Evolutionary conservation across 129 eudicot species (phyloP), one percentile per base, ranked within the genome.

Genomic region (Pseudognaphalium luteoalbum): DNA sequence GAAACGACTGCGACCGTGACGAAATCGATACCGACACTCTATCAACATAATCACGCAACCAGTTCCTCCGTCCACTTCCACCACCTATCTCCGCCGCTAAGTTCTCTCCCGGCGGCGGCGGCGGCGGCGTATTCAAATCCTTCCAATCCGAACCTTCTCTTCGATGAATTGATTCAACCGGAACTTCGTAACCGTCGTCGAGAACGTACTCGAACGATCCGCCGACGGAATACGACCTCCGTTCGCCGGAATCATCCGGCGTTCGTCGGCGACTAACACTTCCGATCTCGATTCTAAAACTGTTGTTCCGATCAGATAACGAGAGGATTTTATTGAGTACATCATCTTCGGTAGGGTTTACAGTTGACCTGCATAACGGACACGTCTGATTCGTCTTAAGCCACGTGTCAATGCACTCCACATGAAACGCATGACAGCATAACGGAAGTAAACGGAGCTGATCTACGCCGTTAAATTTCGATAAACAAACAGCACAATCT

Each of bases 11-110:
- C 9, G 94, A 68, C 3, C 89, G 83, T 1, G 98, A 93, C 0
- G 93, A 87, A 9, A 85, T 17, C 0, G 87, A 88, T 28, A 84
- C 79, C 28, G 92, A 80, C 0, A 94, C 68, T 66, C 97, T 80
- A 51, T 94, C 92, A 9, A 88, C 86, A 74, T 95, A 95, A 4
- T 95, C 99, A n/a, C 93, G 89, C 33, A 95, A 76, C 99, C 99
- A 89, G 68, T 81, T 85, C 21, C 85, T 75, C 20, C 90, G 74
- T 14, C 86, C 83, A 17, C 88, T 85, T 42, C 79, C 81, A 1
- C 78, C 78, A 1, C 57, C 78, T 0, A 95, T 86, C 44, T 91
- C 96, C 52, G 87, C 85, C 66, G 86, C 89, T 68, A 95, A 32
- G 7, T 51, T 73, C 19, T 87, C 92, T 12, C 84, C 90, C 14